Evolutionary conservation across 1,284 basidiomycete genomes (phyloP).

Genomic region (Ceratobasidium sp.): DNA sequence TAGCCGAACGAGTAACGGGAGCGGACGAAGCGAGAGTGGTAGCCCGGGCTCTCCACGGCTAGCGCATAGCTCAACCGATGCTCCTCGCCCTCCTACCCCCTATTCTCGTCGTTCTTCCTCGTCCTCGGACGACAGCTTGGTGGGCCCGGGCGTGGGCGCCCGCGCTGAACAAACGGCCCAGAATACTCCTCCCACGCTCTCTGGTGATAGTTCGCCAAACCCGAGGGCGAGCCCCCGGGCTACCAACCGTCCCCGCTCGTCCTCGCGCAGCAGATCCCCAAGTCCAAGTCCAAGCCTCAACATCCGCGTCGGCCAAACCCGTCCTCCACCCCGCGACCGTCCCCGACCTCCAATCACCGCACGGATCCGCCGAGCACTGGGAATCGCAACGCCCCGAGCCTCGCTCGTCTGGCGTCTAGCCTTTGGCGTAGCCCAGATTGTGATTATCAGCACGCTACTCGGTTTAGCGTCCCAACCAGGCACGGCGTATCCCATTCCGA

Average conservation of each 20-base stretch:
- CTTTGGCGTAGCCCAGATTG: slow-evolving; percentile 16
- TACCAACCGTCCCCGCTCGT: neutral
- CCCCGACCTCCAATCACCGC: slow-evolving; percentile 33
- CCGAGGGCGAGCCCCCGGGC: neutral
- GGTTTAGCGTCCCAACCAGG: slow-evolving; percentile 21
- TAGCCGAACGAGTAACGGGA: neutral
- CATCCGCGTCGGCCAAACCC: neutral
- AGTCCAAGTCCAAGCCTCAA: neutral
- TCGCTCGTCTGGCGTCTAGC: slow-evolving; percentile 27
- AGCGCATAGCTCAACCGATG: too few species aligned
- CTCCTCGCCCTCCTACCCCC: too few species aligned
- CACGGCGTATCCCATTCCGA: slow-evolving; percentile 9
- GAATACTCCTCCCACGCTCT: too few species aligned
- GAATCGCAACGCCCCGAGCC: slow-evolving; percentile 18
- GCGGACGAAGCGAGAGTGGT: neutral
- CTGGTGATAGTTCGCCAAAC: too few species aligned
- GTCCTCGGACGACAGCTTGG: too few species aligned
- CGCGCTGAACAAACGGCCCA: too few species aligned
- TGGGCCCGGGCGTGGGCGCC: too few species aligned
- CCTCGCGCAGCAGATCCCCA: neutral
- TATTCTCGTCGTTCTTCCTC: neutral
- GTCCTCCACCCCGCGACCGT: neutral
- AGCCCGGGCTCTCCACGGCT: neutral
- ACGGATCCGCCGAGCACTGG: slow-evolving; percentile 20
- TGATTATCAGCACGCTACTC: slow-evolving; percentile 15